Conservation (phyloP, 768 basidiomycete genomes). For the Trametes coccinea region DNA sequence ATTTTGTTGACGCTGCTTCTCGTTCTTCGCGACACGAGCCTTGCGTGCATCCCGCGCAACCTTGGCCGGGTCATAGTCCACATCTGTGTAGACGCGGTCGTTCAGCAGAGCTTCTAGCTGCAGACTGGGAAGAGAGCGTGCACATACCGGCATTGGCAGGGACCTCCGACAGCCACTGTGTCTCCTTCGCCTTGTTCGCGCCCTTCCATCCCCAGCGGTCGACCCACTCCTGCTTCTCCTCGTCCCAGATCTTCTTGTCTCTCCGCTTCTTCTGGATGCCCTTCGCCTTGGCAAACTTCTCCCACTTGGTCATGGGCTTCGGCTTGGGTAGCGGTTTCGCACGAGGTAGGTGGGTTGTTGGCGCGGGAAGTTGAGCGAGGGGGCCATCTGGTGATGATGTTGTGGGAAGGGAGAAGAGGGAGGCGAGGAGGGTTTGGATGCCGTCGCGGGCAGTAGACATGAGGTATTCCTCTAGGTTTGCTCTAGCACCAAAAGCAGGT, state of each 20-base stretch:
- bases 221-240: constrained; percentile 92
- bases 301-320: constrained; percentile 95
- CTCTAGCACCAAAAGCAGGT: constrained; percentile 40
- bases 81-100: constrained; percentile 45
- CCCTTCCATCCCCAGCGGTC: constrained; percentile 87
- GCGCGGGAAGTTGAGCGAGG: constrained; percentile 76
- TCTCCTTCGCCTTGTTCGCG: constrained; percentile 85
- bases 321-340: constrained; percentile 92
- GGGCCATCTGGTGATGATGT: constrained; percentile 77
- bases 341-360: constrained; percentile 77
- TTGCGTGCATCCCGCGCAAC: constrained; percentile 79
- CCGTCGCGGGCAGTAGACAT: constrained; percentile 77
- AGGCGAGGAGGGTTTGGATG: constrained; percentile 74
- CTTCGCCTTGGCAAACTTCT: constrained; percentile 90
- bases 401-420: constrained; percentile 83
- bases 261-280: constrained; percentile 82
- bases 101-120: neutral
- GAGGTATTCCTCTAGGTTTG: constrained; percentile 80
- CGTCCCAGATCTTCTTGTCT: constrained; percentile 89
- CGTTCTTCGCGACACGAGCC: constrained; percentile 81
- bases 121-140: neutral
- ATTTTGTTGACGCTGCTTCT: constrained; percentile 74
- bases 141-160: constrained; percentile 74
- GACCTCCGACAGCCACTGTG: constrained; percentile 91
- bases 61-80: constrained; percentile 78